These are phyloP conservation scores for Geotrichum siamense DNA, from an alignment of 1,139 yeast species.

Conservation along the genomic window DNA sequence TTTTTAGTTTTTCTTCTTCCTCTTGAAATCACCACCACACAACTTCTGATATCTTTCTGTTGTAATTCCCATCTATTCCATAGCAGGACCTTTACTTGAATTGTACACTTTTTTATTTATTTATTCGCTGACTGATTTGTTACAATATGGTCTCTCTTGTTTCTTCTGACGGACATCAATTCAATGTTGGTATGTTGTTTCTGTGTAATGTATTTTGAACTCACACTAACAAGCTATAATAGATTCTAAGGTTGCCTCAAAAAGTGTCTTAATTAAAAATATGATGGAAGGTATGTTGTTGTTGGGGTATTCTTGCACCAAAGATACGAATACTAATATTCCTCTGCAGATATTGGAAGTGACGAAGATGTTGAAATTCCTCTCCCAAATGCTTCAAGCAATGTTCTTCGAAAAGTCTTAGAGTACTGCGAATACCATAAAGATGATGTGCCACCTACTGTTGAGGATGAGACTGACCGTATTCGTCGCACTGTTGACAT, in stretches of 20 bases:
- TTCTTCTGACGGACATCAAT: slow-evolving; percentile 39
- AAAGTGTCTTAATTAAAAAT: slow-evolving; percentile 80
- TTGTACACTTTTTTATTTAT: no score
- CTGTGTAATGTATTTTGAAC: not conserved
- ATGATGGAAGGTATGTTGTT: slow-evolving; percentile 66
- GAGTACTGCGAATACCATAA: slow-evolving; percentile 98
- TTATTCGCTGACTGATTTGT: no score
- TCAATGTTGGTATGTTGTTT: slow-evolving; percentile 35
- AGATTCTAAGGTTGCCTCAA: slow-evolving; percentile 81
- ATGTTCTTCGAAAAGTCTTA: slow-evolving; percentile 81
- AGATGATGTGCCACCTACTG: slow-evolving; percentile 53
- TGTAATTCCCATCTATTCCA: no score
- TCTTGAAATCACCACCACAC: no score
- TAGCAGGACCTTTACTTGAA: no score
- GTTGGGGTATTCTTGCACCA: not conserved
- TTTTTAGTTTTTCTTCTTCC: no score
- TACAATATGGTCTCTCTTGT: slow-evolving; percentile 32
- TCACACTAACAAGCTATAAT: slow-evolving; percentile 22
- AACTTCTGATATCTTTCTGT: no score
- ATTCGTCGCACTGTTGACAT: slow-evolving; percentile 42
- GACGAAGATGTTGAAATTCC: slow-evolving; percentile 78
- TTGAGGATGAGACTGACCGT: slow-evolving; percentile 18
- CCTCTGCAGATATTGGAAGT: slow-evolving; percentile 33
- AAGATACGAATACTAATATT: not conserved
- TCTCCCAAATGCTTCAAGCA: slow-evolving; percentile 59